phyloP scores from a whole-genome alignment of 768 basidiomycete species.

The Guyanaporus albipodus region DNA sequence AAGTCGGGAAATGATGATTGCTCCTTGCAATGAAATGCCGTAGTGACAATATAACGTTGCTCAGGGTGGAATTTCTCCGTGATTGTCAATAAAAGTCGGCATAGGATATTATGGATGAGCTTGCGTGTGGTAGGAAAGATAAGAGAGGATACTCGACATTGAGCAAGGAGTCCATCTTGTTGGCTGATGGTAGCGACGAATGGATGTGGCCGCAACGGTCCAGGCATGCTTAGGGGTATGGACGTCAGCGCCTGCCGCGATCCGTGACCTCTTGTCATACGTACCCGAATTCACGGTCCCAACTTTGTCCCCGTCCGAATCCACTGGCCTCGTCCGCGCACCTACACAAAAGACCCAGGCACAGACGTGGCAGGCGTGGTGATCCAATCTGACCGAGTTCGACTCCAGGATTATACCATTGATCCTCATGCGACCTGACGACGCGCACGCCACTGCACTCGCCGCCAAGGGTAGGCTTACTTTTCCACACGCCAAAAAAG shows the following conservation, averaged over 20 bases:
- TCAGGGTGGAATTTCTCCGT: not conserved
- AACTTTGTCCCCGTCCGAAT: conserved; percentile 16
- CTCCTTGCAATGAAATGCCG: not conserved
- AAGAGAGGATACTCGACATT: too few species aligned
- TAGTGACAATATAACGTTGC: not conserved
- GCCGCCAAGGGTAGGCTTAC: conserved; percentile 9
- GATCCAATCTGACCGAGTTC: not conserved
- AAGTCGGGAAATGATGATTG: not conserved
- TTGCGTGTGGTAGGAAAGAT: too few species aligned
- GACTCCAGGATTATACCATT: too few species aligned
- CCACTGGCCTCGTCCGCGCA: conserved; percentile 11
- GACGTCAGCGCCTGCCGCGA: too few species aligned
- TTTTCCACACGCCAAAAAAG: conserved; percentile 24
- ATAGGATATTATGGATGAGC: too few species aligned
- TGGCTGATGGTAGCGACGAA: too few species aligned
- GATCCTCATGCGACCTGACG: not conserved
- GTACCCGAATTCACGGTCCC: too few species aligned
- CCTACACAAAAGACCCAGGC: not conserved
- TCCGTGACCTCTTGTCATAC: too few species aligned
- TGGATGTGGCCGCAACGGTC: too few species aligned
- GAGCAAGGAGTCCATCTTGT: too few species aligned
- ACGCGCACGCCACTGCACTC: conserved; percentile 2
- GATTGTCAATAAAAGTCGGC: too few species aligned
- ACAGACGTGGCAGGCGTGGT: not conserved
- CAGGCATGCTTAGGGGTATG: too few species aligned